These are phyloP conservation scores for Neurospora discreta DNA, from an alignment of 495 filamentous ascomycete species.

Conservation along the genomic window DNA sequence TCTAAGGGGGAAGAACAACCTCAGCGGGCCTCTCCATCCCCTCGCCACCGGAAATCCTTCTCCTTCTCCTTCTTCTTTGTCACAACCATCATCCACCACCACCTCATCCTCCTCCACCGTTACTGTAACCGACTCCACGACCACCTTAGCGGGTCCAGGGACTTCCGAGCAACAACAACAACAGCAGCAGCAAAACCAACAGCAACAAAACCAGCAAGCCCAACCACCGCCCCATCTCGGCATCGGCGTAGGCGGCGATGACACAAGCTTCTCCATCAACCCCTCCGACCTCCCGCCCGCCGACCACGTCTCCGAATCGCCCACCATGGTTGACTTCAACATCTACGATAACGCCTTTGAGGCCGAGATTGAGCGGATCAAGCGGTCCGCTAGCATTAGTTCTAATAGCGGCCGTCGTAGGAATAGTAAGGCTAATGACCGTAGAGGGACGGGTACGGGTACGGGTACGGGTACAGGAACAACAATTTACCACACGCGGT, in stretches of 20 bases:
- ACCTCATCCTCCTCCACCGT: not conserved
- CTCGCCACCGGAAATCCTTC: constrained; percentile 57
- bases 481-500: constrained; percentile 3
- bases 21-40: constrained; percentile 27
- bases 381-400: constrained; percentile 12
- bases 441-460: not conserved
- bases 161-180: not conserved
- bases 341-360: constrained; percentile 84
- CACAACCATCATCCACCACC: not conserved
- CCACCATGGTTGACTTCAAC: constrained; percentile 71
- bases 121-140: not conserved
- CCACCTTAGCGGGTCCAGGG: not conserved
- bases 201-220: not conserved
- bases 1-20: not conserved
- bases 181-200: no score
- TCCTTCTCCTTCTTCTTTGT: not conserved
- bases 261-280: constrained; percentile 17
- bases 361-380: constrained; percentile 66
- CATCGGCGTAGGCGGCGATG: constrained; percentile 52
- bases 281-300: constrained; percentile 7
- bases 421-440: not conserved
- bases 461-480: not conserved
- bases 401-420: not conserved
- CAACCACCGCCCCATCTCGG: constrained; percentile 45
- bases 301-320: constrained; percentile 63